A percentile compares a stretch with the other conserved stretches of the same genome.
Evolutionary conservation across 192 early-diverging fungal species (phyloP).

Genomic region (Glomus cerebriforme): DNA sequence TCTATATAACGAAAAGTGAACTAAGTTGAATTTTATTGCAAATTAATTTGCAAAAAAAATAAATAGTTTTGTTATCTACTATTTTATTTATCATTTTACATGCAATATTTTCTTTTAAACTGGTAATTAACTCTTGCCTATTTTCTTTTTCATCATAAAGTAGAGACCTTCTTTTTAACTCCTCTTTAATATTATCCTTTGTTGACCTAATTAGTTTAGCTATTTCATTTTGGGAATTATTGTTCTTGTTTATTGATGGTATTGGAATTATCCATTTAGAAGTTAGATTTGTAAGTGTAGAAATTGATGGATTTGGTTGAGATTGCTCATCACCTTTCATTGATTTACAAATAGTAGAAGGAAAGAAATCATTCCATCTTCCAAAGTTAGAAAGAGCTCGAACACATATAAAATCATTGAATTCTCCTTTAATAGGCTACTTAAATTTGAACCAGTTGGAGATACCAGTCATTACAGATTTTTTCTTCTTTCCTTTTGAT

Average conservation of each 20-base stretch:
- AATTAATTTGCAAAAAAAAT: background rate
- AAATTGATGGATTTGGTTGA: background rate
- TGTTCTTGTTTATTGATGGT: background rate
- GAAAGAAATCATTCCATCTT: background rate
- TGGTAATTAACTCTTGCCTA: background rate
- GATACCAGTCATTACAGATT: background rate
- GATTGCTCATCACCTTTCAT: background rate
- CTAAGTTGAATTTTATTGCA: background rate
- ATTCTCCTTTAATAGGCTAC: background rate
- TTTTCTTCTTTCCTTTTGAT: background rate
- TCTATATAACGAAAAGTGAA: background rate
- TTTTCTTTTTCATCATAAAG: background rate
- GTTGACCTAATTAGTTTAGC: background rate
- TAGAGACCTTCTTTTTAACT: background rate
- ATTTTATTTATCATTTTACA: constrained; percentile 1
- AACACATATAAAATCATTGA: background rate
- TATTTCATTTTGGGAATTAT: background rate
- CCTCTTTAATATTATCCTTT: background rate
- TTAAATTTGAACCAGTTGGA: constrained; percentile 11
- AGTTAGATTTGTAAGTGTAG: background rate
- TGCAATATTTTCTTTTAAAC: background rate
- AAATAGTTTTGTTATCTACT: background rate
- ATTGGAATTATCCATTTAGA: background rate
- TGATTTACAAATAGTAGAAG: background rate
- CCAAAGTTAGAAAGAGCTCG: background rate